Percentiles rank a stretch among this genome's conserved stretches.
phyloP scores from a whole-genome alignment of 2,329 filamentous ascomycete species.

The Aspergillus vadensis region DNA sequence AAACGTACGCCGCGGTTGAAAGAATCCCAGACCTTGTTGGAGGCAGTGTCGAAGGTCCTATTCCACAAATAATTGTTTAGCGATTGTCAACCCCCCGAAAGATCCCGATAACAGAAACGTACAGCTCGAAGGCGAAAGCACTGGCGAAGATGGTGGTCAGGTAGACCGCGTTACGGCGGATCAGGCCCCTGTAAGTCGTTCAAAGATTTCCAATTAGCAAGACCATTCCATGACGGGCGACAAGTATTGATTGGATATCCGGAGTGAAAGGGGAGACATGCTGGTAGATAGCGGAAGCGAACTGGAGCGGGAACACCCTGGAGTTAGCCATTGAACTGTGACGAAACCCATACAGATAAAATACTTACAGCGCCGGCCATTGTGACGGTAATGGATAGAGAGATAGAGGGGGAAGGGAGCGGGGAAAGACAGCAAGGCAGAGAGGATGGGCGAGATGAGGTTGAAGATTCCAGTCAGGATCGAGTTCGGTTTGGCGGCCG shows the following conservation, averaged over 20 bases:
- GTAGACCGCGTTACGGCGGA: constrained; percentile 87
- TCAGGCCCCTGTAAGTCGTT: constrained; percentile 64
- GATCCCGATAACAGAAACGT: constrained; percentile 45
- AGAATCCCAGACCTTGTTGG: constrained; percentile 86
- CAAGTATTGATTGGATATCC: constrained; percentile 14
- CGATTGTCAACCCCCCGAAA: neutral
- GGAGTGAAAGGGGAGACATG: constrained; percentile 45
- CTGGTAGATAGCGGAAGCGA: constrained; percentile 62
- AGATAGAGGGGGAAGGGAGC: constrained; percentile 24
- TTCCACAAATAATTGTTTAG: constrained; percentile 26
- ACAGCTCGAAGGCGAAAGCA: constrained; percentile 95
- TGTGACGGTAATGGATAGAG: constrained; percentile 39
- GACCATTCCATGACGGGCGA: neutral
- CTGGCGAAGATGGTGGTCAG: constrained; percentile 80
- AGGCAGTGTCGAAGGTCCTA: constrained; percentile 79
- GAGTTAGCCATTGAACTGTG: constrained; percentile 35
- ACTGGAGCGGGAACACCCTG: constrained; percentile 40
- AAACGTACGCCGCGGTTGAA: constrained; percentile 86
- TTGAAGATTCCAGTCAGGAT: constrained; percentile 32
- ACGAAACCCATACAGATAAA: constrained; percentile 32
- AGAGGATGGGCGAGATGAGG: constrained; percentile 26
- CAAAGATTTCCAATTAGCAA: constrained; percentile 22
- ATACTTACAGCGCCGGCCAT: constrained; percentile 61
- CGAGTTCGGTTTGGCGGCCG: constrained; percentile 19
- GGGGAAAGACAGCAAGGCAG: constrained; percentile 22